A percentile compares a stretch with the other conserved stretches of the same genome.
Evolutionary conservation across 2,329 filamentous ascomycete genomes (phyloP).

Genomic region (Fulvia fulva): DNA sequence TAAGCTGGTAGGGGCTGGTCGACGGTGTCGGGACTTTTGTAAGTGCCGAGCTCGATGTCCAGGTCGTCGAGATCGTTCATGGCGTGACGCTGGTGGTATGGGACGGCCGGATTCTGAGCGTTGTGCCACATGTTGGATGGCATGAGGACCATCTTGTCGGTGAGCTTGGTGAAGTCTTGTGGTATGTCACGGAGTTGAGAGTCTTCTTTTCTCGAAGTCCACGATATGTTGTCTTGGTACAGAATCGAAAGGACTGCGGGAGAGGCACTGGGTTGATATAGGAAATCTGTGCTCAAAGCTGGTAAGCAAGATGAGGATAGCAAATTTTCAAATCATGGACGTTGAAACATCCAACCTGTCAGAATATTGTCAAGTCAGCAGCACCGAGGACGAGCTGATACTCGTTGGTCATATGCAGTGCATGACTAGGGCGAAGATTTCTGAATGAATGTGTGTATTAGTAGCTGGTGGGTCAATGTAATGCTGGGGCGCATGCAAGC

Average conservation of each 20-base stretch:
- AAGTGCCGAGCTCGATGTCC: background rate
- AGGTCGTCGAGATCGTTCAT: background rate
- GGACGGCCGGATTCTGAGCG: background rate
- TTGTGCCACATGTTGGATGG: background rate
- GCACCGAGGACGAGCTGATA: background rate
- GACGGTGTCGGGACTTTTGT: background rate
- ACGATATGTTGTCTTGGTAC: too few relatives aligned
- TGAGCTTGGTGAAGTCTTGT: background rate
- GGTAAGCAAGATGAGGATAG: background rate
- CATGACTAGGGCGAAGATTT: too few relatives aligned
- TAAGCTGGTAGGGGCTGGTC: background rate
- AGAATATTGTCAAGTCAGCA: background rate
- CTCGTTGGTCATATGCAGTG: background rate
- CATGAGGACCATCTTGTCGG: background rate
- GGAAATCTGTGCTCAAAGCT: background rate
- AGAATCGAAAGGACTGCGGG: too few relatives aligned
- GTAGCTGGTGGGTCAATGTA: too few relatives aligned
- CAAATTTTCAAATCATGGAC: background rate
- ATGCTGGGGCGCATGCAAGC: too few relatives aligned
- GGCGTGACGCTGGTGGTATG: background rate
- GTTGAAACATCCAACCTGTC: background rate
- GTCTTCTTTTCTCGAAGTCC: too few relatives aligned
- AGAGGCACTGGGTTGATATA: too few relatives aligned
- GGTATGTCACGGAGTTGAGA: too few relatives aligned
- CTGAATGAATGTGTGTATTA: too few relatives aligned